Base-by-base conservation (phyloP, 768 basidiomycete species). In the Lactifluus rugatus region DNA sequence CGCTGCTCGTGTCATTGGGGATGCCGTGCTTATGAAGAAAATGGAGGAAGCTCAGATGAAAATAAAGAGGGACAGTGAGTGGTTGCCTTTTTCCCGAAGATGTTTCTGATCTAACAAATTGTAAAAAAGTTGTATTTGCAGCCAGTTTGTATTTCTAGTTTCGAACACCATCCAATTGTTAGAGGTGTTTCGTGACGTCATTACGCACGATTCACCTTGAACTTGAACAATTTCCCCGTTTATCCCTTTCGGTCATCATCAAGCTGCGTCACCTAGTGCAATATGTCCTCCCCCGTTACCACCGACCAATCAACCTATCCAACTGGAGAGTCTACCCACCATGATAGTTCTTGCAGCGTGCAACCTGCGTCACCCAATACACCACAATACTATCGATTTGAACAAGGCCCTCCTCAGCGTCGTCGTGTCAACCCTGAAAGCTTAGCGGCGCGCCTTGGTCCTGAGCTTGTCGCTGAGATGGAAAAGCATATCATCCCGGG, bases 1-100 rank as follows among this genome's bases (percentile, higher is more conserved):
- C 70, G 95, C 95, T 2, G 96, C 96, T 7, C 81, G 96, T 34
- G 94, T 98, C 39, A 96, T 98, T 52, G 96, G 96, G 2, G 96
- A 98, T 70, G 87, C 87, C 23, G 93, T 90, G 50, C 72, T 99
- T 41, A 96, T 97, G 79, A 89, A 88, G 72, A 98, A 98, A 70
- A 96, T 98, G 93, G 95, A 97, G 67, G 90, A 93, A 65, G 85
- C 89, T 0, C 94, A 97, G 67, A 80, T 83, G 41, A 87, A 87
- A 71, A 97, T 99, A 64, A 95, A 95, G 71, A 76, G 96, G 70
- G 96, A 98, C 70, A 95, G 93, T 93, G 71, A 78, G 93, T 82
- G 44, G 56, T 48, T 48, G 2, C 25, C 42, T 31, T 26, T 48
- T 52, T 36, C n/a, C 5, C 31, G 17, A 46, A 13, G 9, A 23